Evolutionary conservation across 345 rosid genomes (phyloP).

Genomic region (Nasturtium officinale): DNA sequence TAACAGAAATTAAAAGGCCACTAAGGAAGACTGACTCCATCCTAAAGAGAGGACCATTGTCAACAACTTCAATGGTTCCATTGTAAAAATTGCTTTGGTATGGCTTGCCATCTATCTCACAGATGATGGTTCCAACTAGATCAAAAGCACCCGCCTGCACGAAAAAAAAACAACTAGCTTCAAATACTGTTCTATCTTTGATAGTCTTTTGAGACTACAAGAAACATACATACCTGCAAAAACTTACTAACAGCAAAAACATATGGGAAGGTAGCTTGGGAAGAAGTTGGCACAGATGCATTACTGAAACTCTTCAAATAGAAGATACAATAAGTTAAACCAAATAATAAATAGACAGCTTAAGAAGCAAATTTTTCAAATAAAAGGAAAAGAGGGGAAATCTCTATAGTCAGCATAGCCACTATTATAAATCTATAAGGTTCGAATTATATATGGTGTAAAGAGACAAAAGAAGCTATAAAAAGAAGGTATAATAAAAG

Average conservation of each 20-base stretch:
- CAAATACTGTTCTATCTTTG: background rate
- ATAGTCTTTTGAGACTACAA: background rate
- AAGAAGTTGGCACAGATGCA: constrained; percentile 67
- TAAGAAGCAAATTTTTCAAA: no score
- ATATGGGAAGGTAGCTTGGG: constrained; percentile 87
- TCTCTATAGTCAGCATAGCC: no score
- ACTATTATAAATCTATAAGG: background rate
- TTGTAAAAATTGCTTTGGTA: constrained; percentile 75
- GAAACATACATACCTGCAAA: constrained; percentile 62
- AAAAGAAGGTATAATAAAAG: background rate
- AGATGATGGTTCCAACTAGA: constrained; percentile 79
- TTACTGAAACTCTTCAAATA: constrained; percentile 72
- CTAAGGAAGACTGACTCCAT: constrained; percentile 86
- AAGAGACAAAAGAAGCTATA: background rate
- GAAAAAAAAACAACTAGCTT: background rate
- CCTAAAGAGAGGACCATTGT: constrained; percentile 73
- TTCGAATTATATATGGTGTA: constrained; percentile 4
- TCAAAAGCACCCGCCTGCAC: constrained; percentile 86
- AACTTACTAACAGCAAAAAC: constrained; percentile 81
- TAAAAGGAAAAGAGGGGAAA: no score
- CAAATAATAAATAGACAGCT: background rate
- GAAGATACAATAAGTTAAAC: background rate
- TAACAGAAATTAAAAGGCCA: constrained; percentile 68
- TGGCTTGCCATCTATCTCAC: constrained; percentile 78
- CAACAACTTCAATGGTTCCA: constrained; percentile 92